Evolutionary conservation across 768 basidiomycete species (phyloP).

Genomic region (Rhodocollybia butyracea): DNA sequence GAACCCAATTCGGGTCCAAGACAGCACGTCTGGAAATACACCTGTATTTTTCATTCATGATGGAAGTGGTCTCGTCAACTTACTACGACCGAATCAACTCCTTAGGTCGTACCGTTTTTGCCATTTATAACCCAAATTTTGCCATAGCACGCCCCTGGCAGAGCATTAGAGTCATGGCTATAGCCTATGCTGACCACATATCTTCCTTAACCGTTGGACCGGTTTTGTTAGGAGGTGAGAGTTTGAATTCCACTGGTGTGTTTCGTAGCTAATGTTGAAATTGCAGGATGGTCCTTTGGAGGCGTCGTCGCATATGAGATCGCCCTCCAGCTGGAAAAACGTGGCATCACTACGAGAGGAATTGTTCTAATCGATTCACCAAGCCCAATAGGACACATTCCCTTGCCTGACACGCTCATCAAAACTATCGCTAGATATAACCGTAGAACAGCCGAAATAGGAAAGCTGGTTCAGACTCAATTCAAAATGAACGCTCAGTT

Average conservation of each 20-base stretch:
- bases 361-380: conserved; percentile 70
- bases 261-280: neutral
- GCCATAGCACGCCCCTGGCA: conserved; percentile 42
- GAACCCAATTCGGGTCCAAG: conserved; percentile 35
- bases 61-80: conserved; percentile 59
- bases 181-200: conserved; percentile 43
- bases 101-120: conserved; percentile 56
- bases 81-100: conserved; percentile 46
- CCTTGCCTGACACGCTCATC: conserved; percentile 52
- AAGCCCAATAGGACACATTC: conserved; percentile 46
- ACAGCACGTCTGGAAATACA: neutral
- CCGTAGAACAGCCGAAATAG: conserved; percentile 26
- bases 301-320: conserved; percentile 70
- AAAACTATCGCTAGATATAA: conserved; percentile 38
- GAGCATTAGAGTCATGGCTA: conserved; percentile 49
- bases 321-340: conserved; percentile 45
- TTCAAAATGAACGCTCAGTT: conserved; percentile 47
- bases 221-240: conserved; percentile 58
- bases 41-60: conserved; percentile 72
- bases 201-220: conserved; percentile 29
- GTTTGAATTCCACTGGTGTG: neutral
- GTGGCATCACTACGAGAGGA: conserved; percentile 46
- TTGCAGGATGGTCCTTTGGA: conserved; percentile 75
- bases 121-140: conserved; percentile 55
- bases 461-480: conserved; percentile 39